Evolutionary conservation across 768 basidiomycete genomes (phyloP), one percentile per base, ranked within the genome.

Genomic region (Pleurotus eryngii): DNA sequence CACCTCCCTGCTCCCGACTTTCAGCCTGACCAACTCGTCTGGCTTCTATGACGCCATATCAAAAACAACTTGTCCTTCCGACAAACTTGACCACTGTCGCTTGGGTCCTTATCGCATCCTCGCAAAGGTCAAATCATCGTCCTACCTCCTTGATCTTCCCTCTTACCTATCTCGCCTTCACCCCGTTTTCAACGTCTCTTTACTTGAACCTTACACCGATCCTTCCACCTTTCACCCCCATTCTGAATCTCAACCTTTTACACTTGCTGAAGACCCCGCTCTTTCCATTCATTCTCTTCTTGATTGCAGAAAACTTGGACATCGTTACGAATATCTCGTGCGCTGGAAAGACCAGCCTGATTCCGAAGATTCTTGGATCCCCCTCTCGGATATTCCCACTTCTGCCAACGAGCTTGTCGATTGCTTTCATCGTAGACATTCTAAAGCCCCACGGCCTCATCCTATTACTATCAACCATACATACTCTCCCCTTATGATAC

Each of bases 51-150:
- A 24, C 3, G 63, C n/a, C 71, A 78, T 59, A 74, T 79, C 61
- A 67, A 65, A n/a, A 18, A 77, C 76, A 7, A 73, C 67, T n/a
- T 63, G 73, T 12, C 76, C 76, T 2, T 72, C 73, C 2, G 51
- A 64, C 35, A 79, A 79, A 60, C 73, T 80, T 39, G 70, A 72
- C 38, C 64, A 72, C 51, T 59, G 63, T 7, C 62, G 62, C 8
- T 65, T 74, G 4, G 68, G 71, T 5, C 72, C 69, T 3, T 73
- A 59, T 45, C 58, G 15, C 4, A 39, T 63, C 26, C 15, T 50
- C 24, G 15, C 24, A n/a, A 27, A 38, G 17, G 26, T 27, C 35
- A 14, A 38, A 9, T 15, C 14, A 9, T 50, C 60, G 15, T 48
- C 71, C 3, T 74, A 70, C 56, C 58, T 63, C 9, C 69, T 76